Conservation (phyloP, 352 stramenopile species). For the Phytopythium mirpurense region DNA sequence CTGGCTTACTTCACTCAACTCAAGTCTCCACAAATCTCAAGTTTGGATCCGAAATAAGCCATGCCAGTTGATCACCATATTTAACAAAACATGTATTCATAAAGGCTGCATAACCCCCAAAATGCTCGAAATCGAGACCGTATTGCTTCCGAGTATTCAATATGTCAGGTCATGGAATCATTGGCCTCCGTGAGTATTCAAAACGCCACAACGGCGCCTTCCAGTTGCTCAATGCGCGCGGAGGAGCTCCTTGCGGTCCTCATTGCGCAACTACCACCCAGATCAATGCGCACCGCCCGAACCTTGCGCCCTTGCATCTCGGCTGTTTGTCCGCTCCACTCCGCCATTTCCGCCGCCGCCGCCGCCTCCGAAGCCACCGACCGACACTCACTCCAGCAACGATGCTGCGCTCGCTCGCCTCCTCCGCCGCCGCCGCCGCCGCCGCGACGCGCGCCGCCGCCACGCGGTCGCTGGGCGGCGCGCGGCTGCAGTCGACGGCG, state of each 20-base stretch:
- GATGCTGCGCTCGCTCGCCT: constrained; percentile 44
- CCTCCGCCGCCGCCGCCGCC: constrained; percentile 16
- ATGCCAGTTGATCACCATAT: too few species aligned
- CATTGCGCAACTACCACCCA: neutral
- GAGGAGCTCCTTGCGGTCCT: neutral
- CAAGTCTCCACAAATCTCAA: too few species aligned
- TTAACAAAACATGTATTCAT: too few species aligned
- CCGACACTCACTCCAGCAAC: too few species aligned
- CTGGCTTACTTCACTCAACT: too few species aligned
- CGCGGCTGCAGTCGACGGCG: constrained; percentile 24
- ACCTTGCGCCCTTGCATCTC: constrained; percentile 4
- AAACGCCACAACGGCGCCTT: constrained; percentile 28
- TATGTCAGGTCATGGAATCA: too few species aligned
- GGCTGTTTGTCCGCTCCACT: too few species aligned
- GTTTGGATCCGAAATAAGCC: too few species aligned
- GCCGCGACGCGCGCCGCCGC: constrained; percentile 1
- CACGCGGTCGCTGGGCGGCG: neutral
- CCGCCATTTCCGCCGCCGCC: constrained; percentile 4
- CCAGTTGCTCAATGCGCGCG: constrained; percentile 5
- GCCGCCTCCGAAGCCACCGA: too few species aligned
- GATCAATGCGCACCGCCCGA: neutral
- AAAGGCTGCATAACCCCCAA: too few species aligned
- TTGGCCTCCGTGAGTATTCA: constrained; percentile 8
- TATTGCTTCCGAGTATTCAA: too few species aligned
- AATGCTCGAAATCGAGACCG: too few species aligned